Percentiles rank a stretch among this genome's conserved stretches.
These are phyloP conservation scores for Cryptosporidium tyzzeri DNA, from an alignment of 169 alveolate species.

Conservation along the genomic window DNA sequence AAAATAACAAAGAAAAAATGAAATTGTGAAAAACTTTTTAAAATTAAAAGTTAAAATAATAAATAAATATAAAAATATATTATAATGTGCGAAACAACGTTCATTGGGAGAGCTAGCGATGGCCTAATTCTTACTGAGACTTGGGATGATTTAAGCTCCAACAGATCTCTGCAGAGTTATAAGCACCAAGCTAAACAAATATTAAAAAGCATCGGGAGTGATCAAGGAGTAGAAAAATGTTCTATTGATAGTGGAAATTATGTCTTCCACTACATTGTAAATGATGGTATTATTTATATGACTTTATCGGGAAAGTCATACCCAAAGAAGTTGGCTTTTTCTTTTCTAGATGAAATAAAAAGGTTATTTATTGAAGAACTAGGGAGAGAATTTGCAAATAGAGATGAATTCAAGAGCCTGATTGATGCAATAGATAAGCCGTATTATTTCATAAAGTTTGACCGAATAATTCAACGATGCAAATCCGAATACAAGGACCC, in stretches of 20 bases:
- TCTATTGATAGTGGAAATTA: conserved; percentile 65
- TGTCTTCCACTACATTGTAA: conserved; percentile 78
- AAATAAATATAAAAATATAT: background rate
- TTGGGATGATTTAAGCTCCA: conserved; percentile 81
- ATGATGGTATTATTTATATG: conserved; percentile 83
- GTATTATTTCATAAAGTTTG: conserved; percentile 86
- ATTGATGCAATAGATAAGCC: conserved; percentile 88
- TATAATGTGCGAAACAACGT: conserved; percentile 82
- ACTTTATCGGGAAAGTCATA: conserved; percentile 83
- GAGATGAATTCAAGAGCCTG: conserved; percentile 81
- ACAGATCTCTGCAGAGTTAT: conserved; percentile 60
- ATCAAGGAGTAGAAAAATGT: conserved; percentile 33
- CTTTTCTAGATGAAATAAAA: conserved; percentile 84
- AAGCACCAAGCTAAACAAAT: conserved; percentile 82
- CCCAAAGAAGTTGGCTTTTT: conserved; percentile 88
- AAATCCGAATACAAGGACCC: conserved; percentile 79
- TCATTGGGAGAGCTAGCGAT: conserved; percentile 86
- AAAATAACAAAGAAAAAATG: background rate
- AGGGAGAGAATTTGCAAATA: conserved; percentile 83
- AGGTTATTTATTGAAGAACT: conserved; percentile 85
- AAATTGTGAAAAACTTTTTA: background rate
- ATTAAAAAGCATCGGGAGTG: conserved; percentile 72
- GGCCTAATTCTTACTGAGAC: conserved; percentile 88
- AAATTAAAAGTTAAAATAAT: background rate
- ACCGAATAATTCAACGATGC: conserved; percentile 80